These are phyloP conservation scores for Phyllosticta paracitricarpa DNA, from an alignment of 2,329 filamentous ascomycete species.

Conservation along the genomic window DNA sequence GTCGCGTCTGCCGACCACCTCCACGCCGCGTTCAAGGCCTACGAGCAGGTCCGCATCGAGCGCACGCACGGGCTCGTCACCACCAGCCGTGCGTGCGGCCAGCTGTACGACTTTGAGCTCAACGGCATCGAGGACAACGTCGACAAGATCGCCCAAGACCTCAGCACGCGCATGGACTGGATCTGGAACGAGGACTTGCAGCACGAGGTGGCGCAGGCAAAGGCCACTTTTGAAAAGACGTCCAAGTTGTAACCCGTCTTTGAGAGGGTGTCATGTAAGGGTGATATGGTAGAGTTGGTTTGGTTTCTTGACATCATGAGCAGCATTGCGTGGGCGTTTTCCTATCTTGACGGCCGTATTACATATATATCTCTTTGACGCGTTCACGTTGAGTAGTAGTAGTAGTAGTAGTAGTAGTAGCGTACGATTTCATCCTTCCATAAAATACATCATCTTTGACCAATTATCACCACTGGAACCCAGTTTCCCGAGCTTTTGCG, in stretches of 20 bases:
- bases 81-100: slow-evolving; percentile 30
- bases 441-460: too few relatives aligned
- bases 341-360: neutral
- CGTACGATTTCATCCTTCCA: too few relatives aligned
- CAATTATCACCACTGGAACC: too few relatives aligned
- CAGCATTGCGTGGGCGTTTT: neutral
- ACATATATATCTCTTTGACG: neutral
- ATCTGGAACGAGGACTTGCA: slow-evolving; percentile 32
- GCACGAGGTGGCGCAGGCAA: slow-evolving; percentile 16
- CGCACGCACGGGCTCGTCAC: slow-evolving; percentile 37
- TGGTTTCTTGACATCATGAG: neutral
- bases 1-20: slow-evolving; percentile 12
- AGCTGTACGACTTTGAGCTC: slow-evolving; percentile 31
- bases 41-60: slow-evolving; percentile 25
- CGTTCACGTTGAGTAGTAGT: too few relatives aligned
- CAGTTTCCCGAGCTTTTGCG: too few relatives aligned
- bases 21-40: slow-evolving; percentile 26
- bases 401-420: too few relatives aligned
- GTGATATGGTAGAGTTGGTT: neutral
- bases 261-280: neutral
- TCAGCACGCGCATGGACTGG: slow-evolving; percentile 26
- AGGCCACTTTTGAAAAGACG: neutral
- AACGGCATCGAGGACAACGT: slow-evolving; percentile 24
- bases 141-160: slow-evolving; percentile 21
- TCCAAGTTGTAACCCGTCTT: neutral